These are phyloP conservation scores for Dioscorea alata DNA, from an alignment of 106 monocot species.

Conservation along the genomic window DNA sequence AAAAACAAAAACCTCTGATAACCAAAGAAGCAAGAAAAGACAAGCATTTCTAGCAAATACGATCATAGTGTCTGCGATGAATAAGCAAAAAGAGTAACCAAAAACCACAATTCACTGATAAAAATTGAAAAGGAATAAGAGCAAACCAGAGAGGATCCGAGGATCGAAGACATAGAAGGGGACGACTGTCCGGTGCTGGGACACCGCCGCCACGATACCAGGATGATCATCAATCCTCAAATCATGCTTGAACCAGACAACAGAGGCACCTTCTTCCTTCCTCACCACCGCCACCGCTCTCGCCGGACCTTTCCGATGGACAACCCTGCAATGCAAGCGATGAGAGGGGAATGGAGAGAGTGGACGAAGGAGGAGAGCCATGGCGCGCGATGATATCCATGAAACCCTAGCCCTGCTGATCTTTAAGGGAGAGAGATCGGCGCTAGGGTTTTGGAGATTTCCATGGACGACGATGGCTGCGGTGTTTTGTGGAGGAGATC, in stretches of 20 bases:
- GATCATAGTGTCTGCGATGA: too few relatives aligned
- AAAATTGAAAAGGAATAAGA: neutral
- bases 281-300: slow-evolving; percentile 1
- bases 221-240: slow-evolving; percentile 39
- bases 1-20: too few relatives aligned
- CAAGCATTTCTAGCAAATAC: too few relatives aligned
- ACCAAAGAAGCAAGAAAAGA: too few relatives aligned
- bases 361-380: neutral
- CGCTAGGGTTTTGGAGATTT: neutral
- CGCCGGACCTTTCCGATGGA: neutral
- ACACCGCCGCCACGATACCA: slow-evolving; percentile 26
- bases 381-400: neutral
- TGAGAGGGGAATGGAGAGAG: neutral
- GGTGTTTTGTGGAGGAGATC: neutral
- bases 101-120: too few relatives aligned
- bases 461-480: neutral
- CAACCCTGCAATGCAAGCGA: neutral
- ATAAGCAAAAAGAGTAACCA: too few relatives aligned
- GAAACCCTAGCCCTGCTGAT: neutral
- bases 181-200: slow-evolving; percentile 28
- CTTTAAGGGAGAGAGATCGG: neutral
- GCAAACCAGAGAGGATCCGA: slow-evolving; percentile 22
- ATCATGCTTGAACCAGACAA: slow-evolving; percentile 51
- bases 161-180: slow-evolving; percentile 44
- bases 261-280: slow-evolving; percentile 13